These are phyloP conservation scores for Tetrahymena thermophila DNA, from an alignment of 73 alveolate species.

Conservation along the genomic window DNA sequence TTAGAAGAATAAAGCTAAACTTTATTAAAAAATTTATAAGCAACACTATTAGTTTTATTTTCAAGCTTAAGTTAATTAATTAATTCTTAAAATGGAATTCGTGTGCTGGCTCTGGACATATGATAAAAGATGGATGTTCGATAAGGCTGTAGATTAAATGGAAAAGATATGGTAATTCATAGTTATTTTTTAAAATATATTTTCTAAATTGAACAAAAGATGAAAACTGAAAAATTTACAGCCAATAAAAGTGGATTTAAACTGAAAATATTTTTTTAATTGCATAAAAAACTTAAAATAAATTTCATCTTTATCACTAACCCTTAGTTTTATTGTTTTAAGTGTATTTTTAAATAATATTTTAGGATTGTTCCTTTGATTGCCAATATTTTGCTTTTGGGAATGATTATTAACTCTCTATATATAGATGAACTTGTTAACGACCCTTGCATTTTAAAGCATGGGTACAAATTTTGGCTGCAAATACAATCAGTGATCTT, in stretches of 20 bases:
- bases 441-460: background rate
- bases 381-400: background rate
- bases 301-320: background rate
- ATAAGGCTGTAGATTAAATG: background rate
- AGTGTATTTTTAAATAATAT: background rate
- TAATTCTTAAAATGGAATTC: background rate
- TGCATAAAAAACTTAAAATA: too few relatives aligned
- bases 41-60: background rate
- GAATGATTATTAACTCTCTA: background rate
- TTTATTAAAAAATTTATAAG: background rate
- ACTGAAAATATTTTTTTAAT: background rate
- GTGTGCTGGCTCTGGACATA: background rate
- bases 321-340: too few relatives aligned
- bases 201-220: background rate
- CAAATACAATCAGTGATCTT: background rate
- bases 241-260: background rate
- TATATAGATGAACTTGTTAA: background rate
- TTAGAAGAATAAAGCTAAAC: background rate
- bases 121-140: slow-evolving; percentile 1
- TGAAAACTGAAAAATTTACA: background rate
- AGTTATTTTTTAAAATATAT: background rate
- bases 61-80: background rate
- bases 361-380: background rate
- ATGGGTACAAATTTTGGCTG: background rate
- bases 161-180: background rate